Evolutionary conservation across 352 stramenopile species (phyloP).

Genomic region (Phytophthora capsici): DNA sequence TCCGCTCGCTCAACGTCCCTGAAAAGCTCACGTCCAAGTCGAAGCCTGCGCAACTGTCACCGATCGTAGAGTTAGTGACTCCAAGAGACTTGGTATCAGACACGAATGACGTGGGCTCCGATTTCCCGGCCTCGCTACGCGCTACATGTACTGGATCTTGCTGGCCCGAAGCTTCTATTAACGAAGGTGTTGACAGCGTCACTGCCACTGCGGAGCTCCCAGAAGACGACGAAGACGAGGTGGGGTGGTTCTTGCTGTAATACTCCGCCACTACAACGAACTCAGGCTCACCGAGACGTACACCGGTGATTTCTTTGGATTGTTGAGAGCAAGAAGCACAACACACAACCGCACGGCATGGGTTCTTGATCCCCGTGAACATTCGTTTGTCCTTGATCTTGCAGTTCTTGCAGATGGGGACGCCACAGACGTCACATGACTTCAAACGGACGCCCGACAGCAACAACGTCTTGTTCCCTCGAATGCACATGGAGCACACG

Average conservation of each 20-base stretch:
- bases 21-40: slow-evolving; percentile 32
- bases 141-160: slow-evolving; percentile 4
- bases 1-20: slow-evolving; percentile 24
- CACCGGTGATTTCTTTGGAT: slow-evolving; percentile 32
- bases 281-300: slow-evolving; percentile 28
- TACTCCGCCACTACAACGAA: slow-evolving; percentile 38
- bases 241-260: slow-evolving; percentile 18
- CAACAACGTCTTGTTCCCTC: slow-evolving; percentile 22
- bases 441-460: slow-evolving; percentile 29
- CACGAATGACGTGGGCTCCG: slow-evolving; percentile 10
- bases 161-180: slow-evolving; percentile 3
- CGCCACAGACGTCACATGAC: slow-evolving; percentile 49
- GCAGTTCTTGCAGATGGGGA: slow-evolving; percentile 52
- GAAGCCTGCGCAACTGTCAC: slow-evolving; percentile 25
- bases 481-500: slow-evolving; percentile 44
- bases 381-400: slow-evolving; percentile 51
- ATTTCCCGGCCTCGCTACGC: slow-evolving; percentile 1
- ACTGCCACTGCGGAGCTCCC: slow-evolving; percentile 4
- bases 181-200: slow-evolving; percentile 12
- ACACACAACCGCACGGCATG: slow-evolving; percentile 27
- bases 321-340: slow-evolving; percentile 44
- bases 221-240: slow-evolving; percentile 5
- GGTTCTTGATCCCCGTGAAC: slow-evolving; percentile 34
- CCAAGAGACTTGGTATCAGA: slow-evolving; percentile 17
- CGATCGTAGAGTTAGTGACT: slow-evolving; percentile 28